A percentile compares a stretch with the other conserved stretches of the same genome.
These are phyloP conservation scores for Cercospora sp. DNA, from an alignment of 2,329 filamentous ascomycete genomes.

Conservation along the genomic window DNA sequence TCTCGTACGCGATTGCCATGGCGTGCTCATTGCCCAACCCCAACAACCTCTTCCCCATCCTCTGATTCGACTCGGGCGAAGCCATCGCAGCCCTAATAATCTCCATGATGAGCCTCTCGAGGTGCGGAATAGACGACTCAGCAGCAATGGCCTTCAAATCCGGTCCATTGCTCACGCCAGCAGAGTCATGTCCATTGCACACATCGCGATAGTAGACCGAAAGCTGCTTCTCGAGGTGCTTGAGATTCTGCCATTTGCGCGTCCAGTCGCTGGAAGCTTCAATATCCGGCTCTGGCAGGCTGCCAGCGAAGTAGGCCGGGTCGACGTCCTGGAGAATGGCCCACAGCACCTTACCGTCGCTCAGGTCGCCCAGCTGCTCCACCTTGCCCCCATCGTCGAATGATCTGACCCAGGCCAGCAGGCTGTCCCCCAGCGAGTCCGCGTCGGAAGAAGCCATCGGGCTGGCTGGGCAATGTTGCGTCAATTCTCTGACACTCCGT, in stretches of 20 bases:
- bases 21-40: slow-evolving; percentile 37
- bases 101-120: slow-evolving; percentile 48
- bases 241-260: slow-evolving; percentile 55
- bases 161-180: slow-evolving; percentile 40
- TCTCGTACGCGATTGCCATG: slow-evolving; percentile 38
- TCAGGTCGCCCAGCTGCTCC: slow-evolving; percentile 45
- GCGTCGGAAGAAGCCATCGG: slow-evolving; percentile 27
- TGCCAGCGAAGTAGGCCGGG: slow-evolving; percentile 49
- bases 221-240: slow-evolving; percentile 51
- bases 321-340: slow-evolving; percentile 51
- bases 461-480: background rate
- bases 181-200: slow-evolving; percentile 41
- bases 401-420: slow-evolving; percentile 45
- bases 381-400: slow-evolving; percentile 44
- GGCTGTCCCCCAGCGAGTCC: slow-evolving; percentile 32
- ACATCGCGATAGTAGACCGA: slow-evolving; percentile 52
- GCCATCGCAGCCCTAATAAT: slow-evolving; percentile 52
- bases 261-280: slow-evolving; percentile 52
- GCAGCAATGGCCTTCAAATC: slow-evolving; percentile 52
- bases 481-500: background rate
- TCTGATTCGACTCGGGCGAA: slow-evolving; percentile 49
- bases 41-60: slow-evolving; percentile 44
- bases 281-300: slow-evolving; percentile 49
- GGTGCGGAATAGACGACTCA: slow-evolving; percentile 42
- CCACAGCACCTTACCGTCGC: slow-evolving; percentile 52